Evolutionary conservation across 805 yeast genomes (phyloP), one percentile per base, ranked within the genome.

Genomic region (Candida koratica): DNA sequence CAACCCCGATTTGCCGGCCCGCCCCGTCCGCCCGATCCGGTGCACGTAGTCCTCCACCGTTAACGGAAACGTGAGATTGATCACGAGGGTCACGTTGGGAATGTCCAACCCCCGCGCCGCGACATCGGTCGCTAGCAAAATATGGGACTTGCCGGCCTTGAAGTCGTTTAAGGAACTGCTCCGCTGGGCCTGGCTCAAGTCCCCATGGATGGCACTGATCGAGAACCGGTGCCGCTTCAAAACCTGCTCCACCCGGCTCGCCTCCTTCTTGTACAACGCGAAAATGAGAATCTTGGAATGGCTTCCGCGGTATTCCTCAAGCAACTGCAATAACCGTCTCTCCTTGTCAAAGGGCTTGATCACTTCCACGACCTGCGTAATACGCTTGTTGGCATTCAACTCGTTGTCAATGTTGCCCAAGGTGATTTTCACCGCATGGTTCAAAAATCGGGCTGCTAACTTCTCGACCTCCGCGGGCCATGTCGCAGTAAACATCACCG

Each of bases 381-480:
- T 93, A 58, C 96, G 77, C 62, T 88, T 88, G 68, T 93, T 93
- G 32, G 98, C 99, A 39, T 86, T 70, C 39, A 93, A 74, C 63
- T 90, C 97, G 56, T 90, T 97, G 6, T 37, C 29, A 46, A 94
- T 77, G 60, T 93, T 84, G 52, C 98, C 98, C 55, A 93, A 84
- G 28, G 93, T 80, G 27, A 93, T 84, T 60, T 85, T 88, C 32
- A 87, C 86, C n/a, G 97, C 95, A 18, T 59, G 47, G 15, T 73
- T 76, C 95, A 93, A 84, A 62, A 83, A 93, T 5, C 83, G 75
- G 13, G 79, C 56, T 6, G 98, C 98, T 44, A 93, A 72, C 45
- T 87, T 94, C 55, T 97, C 81, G 23, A 93, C 97, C 64, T 90
- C 95, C 51, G 84, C 85, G n/a, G 99, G 99, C 98, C 98, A 93